Evolutionary conservation across 2,329 filamentous ascomycete genomes (phyloP), one percentile per base, ranked within the genome.

Genomic region (Berkeleyomyces rouxiae): DNA sequence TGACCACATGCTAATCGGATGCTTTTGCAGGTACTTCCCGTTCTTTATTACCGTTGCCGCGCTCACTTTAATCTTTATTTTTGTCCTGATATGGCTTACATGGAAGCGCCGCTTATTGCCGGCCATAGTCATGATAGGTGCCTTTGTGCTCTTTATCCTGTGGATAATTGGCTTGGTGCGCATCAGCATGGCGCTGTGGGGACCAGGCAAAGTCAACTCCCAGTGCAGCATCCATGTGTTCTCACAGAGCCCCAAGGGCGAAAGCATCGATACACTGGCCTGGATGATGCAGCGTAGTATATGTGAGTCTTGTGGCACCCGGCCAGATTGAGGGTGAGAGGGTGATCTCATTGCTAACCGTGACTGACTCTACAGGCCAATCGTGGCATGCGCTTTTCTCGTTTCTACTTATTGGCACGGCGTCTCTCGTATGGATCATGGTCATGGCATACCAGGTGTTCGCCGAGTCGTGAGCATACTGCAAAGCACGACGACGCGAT

Each of bases 381-480:
- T 77, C 77, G 51, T 86, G 84, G 84, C 79, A 83, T 67, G 77
- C 84, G 1, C 80, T 81, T 1, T 87, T 85, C 71, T 78, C 82
- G 0, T 83, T 86, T 70, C 77, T 77, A 16, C 71, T 87, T 33
- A 78, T 83, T 1, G 83, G 83, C 0, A 74, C 72, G 16, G 72
- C 84, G 0, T 85, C 85, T 66, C 70, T 85, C 64, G 69, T 86
- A n/a, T 86, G 83, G 83, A 81, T 85, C 68, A 84, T 85, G 76
- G 74, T 85, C 66, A 85, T 86, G 79, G 79, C 82, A 9, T 82
- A 83, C 67, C 82, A 84, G 66, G 83, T 86, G 7, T 86, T 82
- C 74, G 78, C 71, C 64, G 70, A 72, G 59, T 76, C 74, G 66
- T 75, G 44, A 65, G n/a, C 3, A n/a, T 16, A 39, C 23, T 7